A percentile compares a stretch with the other conserved stretches of the same genome.
These are phyloP conservation scores for Persicaria tinctoria DNA, from an alignment of 148 eudicot genomes.

Conservation along the genomic window DNA sequence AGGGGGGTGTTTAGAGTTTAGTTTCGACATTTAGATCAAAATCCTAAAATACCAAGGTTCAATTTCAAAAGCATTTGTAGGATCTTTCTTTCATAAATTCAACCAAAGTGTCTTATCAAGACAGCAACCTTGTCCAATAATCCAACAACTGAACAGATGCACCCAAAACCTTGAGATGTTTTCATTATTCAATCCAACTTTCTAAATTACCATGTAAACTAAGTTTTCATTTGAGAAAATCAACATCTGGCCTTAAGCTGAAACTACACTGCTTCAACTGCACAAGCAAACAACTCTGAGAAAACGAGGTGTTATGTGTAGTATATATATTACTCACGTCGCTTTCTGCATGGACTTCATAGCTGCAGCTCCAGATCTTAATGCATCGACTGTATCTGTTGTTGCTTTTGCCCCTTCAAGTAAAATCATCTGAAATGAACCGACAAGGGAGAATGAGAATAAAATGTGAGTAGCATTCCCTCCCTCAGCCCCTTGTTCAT, in stretches of 20 bases:
- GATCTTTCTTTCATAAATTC: not conserved
- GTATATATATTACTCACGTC: slow-evolving; percentile 43
- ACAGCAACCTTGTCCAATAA: not conserved
- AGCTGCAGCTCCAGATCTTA: slow-evolving; percentile 89
- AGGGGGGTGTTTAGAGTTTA: not conserved
- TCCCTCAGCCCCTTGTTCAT: too few relatives aligned
- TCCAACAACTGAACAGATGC: not conserved
- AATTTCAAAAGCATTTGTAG: not conserved
- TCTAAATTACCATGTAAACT: not conserved
- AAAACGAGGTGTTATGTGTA: not conserved
- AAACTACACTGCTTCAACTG: not conserved
- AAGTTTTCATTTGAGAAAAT: not conserved
- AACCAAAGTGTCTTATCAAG: not conserved
- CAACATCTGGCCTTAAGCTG: not conserved
- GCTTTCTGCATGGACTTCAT: slow-evolving; percentile 97
- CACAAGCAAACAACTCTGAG: not conserved
- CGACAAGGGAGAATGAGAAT: not conserved
- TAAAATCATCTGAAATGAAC: slow-evolving; percentile 66
- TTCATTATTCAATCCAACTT: not conserved
- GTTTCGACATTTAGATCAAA: not conserved
- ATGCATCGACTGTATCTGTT: slow-evolving; percentile 85
- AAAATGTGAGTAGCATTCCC: not conserved
- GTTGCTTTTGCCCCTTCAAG: slow-evolving; percentile 94
- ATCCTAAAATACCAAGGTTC: not conserved
- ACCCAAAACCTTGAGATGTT: not conserved